Evolutionary conservation across 2,329 filamentous ascomycete species (phyloP), one percentile per base, ranked within the genome.

Genomic region (Coccinonectria pachysandricola): DNA sequence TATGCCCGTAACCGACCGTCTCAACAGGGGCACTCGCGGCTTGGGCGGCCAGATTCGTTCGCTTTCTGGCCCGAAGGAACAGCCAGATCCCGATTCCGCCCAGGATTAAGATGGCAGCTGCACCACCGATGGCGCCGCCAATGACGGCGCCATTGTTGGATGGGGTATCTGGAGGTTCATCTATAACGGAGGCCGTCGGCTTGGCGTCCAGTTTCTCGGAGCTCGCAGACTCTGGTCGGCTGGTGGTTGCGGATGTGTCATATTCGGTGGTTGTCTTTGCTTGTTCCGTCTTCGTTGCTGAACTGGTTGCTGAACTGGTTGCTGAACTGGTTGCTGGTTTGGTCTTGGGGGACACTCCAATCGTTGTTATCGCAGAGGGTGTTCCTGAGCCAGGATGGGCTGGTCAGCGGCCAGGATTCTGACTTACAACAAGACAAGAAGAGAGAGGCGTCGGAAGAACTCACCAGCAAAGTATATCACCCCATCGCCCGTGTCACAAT

Each of bases 391-490:
- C 17, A 7, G 17, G n/a, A n/a, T n/a, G n/a, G n/a, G n/a, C n/a
- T 19, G 17, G 17, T 19, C 17, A 19, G 17, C 10, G 7, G 10
- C 7, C 10, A 7, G 7, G 7, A 7, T 19, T 10, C 10, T 19
- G 10, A 19, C 7, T 19, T 10, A 7, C 17, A 19, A 19, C 17
- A 7, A 7, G 17, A 7, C n/a, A n/a, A n/a, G n/a, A n/a, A n/a
- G n/a, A n/a, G n/a, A 19, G 17, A 7, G 10, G 17, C 10, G 7
- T 19, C 17, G 17, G 17, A 10, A 19, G 17, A 10, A 8, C 17
- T 29, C 17, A 24, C 21, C 27, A n/a, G 17, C 9, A 15, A 29
- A 29, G 11, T 21, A 23, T 12, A 29, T 15, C 7, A 29, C 3
- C 8, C 21, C 15, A 9, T 29, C 8, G 7, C 16, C 13, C 12